Evolutionary conservation across 2,329 filamentous ascomycete genomes (phyloP).

Genomic region (Chaetomiaceae sp.): DNA sequence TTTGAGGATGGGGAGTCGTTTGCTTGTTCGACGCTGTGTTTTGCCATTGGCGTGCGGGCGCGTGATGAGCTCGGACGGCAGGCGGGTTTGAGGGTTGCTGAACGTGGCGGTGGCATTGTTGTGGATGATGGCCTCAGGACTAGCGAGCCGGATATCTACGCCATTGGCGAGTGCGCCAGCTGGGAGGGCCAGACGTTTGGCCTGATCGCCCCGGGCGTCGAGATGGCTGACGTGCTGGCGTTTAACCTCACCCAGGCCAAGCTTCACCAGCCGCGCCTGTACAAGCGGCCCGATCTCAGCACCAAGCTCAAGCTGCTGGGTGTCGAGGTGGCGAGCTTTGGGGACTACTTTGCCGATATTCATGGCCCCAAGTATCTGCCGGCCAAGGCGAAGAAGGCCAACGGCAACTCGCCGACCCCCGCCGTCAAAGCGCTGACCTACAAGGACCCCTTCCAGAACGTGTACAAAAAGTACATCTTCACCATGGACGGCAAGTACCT

Average conservation of each 20-base stretch:
- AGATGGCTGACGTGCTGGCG: slow-evolving; percentile 87
- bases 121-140: slow-evolving; percentile 65
- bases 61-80: slow-evolving; percentile 69
- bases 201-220: slow-evolving; percentile 81
- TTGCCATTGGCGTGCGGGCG: slow-evolving; percentile 81
- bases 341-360: slow-evolving; percentile 86
- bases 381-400: slow-evolving; percentile 34
- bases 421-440: slow-evolving; percentile 83
- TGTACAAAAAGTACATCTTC: slow-evolving; percentile 94
- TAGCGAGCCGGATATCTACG: slow-evolving; percentile 69
- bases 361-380: slow-evolving; percentile 77
- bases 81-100: slow-evolving; percentile 67
- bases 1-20: slow-evolving; percentile 79
- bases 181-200: slow-evolving; percentile 86
- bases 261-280: slow-evolving; percentile 61
- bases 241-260: slow-evolving; percentile 87
- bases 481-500: slow-evolving; percentile 85
- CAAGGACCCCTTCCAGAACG: slow-evolving; percentile 78
- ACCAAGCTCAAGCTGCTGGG: slow-evolving; percentile 88
- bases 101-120: slow-evolving; percentile 71
- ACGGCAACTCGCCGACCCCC: slow-evolving; percentile 41
- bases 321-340: slow-evolving; percentile 88
- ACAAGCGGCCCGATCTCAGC: slow-evolving; percentile 81
- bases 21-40: slow-evolving; percentile 77
- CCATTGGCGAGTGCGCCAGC: slow-evolving; percentile 85